A percentile compares a stretch with the other conserved stretches of the same genome.
These are phyloP conservation scores for Tetracladium marchalianum DNA, from an alignment of 495 filamentous ascomycete genomes.

Conservation along the genomic window DNA sequence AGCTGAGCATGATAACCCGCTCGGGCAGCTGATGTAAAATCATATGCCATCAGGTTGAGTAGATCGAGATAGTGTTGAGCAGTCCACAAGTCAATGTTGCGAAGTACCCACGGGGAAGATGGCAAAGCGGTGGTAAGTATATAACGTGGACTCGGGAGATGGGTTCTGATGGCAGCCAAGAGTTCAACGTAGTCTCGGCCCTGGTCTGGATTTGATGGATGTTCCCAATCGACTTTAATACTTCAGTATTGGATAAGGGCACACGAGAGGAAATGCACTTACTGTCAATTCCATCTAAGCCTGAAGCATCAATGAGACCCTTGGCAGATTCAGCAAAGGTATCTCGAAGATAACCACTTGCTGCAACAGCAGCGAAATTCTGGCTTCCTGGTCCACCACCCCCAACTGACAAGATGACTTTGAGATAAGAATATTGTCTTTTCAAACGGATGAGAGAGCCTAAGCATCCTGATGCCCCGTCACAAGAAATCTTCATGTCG, in stretches of 20 bases:
- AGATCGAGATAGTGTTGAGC: slow-evolving; percentile 62
- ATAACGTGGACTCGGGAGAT: slow-evolving; percentile 64
- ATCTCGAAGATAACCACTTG: slow-evolving; percentile 46
- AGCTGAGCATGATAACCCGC: slow-evolving; percentile 77
- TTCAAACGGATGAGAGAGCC: slow-evolving; percentile 70
- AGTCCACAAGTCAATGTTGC: slow-evolving; percentile 61
- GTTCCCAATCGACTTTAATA: slow-evolving; percentile 81
- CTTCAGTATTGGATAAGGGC: not conserved
- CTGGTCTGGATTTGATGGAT: slow-evolving; percentile 59
- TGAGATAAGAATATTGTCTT: slow-evolving; percentile 61
- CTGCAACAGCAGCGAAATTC: slow-evolving; percentile 66
- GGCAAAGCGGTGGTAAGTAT: slow-evolving; percentile 74
- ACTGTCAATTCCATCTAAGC: slow-evolving; percentile 84
- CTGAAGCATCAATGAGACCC: slow-evolving; percentile 62
- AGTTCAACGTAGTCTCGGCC: slow-evolving; percentile 66
- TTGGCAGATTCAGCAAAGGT: slow-evolving; percentile 66
- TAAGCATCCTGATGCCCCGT: slow-evolving; percentile 68
- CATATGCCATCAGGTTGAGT: slow-evolving; percentile 79
- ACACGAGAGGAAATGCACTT: slow-evolving; percentile 19
- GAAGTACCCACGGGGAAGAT: slow-evolving; percentile 62
- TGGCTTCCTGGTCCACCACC: slow-evolving; percentile 71
- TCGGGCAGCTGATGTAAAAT: slow-evolving; percentile 62
- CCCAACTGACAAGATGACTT: slow-evolving; percentile 80
- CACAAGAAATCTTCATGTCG: slow-evolving; percentile 69
- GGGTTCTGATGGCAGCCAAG: slow-evolving; percentile 55